phyloP scores from a whole-genome alignment of 345 rosid genomes.

The Hypericum perforatum region DNA sequence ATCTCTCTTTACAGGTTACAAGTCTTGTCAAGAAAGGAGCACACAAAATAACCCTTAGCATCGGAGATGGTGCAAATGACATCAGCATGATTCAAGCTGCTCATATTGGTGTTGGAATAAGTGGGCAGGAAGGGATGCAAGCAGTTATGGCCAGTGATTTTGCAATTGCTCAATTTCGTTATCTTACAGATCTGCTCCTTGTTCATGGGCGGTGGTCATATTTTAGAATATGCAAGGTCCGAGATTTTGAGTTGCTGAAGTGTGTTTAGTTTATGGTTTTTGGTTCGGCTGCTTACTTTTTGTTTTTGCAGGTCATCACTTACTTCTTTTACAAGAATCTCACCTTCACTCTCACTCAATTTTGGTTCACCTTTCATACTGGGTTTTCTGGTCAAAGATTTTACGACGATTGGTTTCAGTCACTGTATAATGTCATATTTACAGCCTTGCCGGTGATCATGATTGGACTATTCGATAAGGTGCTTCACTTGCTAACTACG shows the following conservation, averaged over 20 bases:
- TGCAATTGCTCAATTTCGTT: constrained; percentile 97
- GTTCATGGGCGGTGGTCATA: constrained; percentile 99
- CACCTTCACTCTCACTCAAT: constrained; percentile 93
- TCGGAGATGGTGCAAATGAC: constrained; percentile 99
- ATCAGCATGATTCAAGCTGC: constrained; percentile 99
- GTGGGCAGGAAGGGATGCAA: constrained; percentile 99
- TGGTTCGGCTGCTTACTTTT: constrained; percentile 7
- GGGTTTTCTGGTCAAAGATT: constrained; percentile 99
- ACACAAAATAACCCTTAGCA: constrained; percentile 85
- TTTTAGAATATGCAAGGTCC: constrained; percentile 96
- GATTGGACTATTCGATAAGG: constrained; percentile 97
- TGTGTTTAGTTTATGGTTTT: constrained; percentile 13
- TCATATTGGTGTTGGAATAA: constrained; percentile 97
- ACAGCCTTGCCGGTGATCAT: constrained; percentile 88
- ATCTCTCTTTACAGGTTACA: constrained; percentile 54
- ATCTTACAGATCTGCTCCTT: constrained; percentile 86
- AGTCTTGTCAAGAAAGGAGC: constrained; percentile 96
- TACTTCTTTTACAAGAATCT: constrained; percentile 99
- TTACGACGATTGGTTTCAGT: constrained; percentile 99
- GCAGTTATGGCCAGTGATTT: constrained; percentile 99
- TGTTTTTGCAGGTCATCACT: constrained; percentile 77
- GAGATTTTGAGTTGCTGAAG: constrained; percentile 6
- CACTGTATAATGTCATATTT: constrained; percentile 81
- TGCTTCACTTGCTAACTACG: constrained; percentile 17
- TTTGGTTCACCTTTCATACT: constrained; percentile 98